phyloP scores from a whole-genome alignment of 1,284 basidiomycete species.

The Melampsora larici-populina region DNA sequence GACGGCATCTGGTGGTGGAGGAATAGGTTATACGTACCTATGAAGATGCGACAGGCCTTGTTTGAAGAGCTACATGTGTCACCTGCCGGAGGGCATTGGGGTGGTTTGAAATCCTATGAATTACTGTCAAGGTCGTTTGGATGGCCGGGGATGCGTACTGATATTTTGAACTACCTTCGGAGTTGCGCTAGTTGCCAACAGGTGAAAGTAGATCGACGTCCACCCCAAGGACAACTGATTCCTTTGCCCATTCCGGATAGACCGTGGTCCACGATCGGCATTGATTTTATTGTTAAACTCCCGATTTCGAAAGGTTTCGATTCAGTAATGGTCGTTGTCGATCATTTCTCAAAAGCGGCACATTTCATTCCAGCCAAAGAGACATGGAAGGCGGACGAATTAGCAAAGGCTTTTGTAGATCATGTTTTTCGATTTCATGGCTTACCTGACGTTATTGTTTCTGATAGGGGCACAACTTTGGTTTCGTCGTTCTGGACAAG shows the following conservation, averaged over 20 bases:
- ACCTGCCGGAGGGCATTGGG: background rate
- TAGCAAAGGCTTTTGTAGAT: conserved; percentile 1
- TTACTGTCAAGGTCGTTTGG: background rate
- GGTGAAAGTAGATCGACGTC: background rate
- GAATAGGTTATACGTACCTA: background rate
- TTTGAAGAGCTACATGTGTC: background rate
- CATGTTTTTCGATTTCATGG: conserved; percentile 3
- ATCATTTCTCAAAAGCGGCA: conserved; percentile 56
- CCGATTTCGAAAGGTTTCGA: conserved; percentile 55
- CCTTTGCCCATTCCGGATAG: conserved; percentile 51
- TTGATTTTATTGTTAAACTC: conserved; percentile 59
- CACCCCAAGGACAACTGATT: conserved; percentile 53
- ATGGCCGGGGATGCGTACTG: conserved; percentile 19
- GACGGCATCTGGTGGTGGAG: background rate
- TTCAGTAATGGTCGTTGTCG: conserved; percentile 57
- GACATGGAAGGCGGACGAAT: background rate
- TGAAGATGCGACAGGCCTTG: conserved; percentile 32
- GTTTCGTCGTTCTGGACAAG: background rate
- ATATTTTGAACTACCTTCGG: background rate
- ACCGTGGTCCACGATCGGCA: conserved; percentile 57
- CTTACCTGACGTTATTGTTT: too few species aligned
- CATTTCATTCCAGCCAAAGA: conserved; percentile 49
- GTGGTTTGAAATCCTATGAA: background rate
- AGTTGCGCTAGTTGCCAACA: conserved; percentile 24
- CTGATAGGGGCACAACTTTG: background rate